phyloP scores from a whole-genome alignment of 2,329 filamentous ascomycete species.

The Botrytis fabae region DNA sequence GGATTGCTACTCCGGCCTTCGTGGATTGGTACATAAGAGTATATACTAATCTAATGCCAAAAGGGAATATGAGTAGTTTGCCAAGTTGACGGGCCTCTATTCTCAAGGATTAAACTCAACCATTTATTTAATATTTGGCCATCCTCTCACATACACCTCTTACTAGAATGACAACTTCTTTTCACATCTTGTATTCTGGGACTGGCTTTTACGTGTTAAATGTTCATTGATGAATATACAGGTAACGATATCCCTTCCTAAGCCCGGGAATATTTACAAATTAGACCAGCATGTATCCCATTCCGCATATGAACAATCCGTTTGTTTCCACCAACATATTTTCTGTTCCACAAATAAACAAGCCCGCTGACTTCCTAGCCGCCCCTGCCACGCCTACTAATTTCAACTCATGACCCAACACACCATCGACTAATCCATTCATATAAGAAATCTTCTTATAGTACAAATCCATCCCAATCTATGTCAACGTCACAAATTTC shows the following conservation, averaged over 20 bases:
- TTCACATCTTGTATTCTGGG: neutral
- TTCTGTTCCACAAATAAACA: neutral
- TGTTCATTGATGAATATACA: conserved; percentile 15
- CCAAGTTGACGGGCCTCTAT: neutral
- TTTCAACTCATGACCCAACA: neutral
- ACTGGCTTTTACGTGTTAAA: neutral
- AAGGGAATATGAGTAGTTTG: neutral
- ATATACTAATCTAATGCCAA: neutral
- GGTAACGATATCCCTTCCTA: neutral
- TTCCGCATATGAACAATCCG: neutral
- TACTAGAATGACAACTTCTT: neutral
- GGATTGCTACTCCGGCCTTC: neutral
- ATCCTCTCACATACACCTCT: neutral
- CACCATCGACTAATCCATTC: neutral
- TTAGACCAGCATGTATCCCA: neutral
- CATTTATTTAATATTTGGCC: neutral
- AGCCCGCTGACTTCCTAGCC: no score
- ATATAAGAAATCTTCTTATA: conserved; percentile 2
- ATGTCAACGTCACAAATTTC: neutral
- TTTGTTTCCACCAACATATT: neutral
- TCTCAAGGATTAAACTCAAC: neutral
- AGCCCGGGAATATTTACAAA: conserved; percentile 8
- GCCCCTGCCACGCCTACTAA: neutral
- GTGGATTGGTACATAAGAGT: conserved; percentile 10
- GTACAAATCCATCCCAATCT: conserved; percentile 12